Percentiles rank a stretch among this genome's conserved stretches.
Conservation (phyloP, 2,329 filamentous ascomycete genomes). For the Colletotrichum australisinense region DNA sequence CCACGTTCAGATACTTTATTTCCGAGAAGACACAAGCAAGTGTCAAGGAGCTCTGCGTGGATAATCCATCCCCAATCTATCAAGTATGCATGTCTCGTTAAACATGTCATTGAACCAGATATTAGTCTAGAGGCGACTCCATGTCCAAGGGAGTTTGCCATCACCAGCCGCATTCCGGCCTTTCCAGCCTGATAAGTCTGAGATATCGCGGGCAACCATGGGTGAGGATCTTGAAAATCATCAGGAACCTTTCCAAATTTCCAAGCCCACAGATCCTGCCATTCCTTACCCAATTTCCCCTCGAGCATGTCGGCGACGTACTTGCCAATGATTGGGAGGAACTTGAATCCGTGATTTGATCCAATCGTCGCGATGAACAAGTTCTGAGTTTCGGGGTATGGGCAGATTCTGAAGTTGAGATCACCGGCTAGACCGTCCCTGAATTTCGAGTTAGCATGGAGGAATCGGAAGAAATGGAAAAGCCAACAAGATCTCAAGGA, state of each 20-base stretch:
- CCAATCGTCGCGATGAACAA: constrained; percentile 64
- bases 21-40: neutral
- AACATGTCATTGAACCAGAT: neutral
- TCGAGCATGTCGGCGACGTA: constrained; percentile 60
- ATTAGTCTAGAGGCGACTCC: constrained; percentile 30
- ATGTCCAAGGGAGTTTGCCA: constrained; percentile 39
- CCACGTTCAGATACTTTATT: neutral
- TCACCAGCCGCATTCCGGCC: constrained; percentile 32
- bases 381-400: constrained; percentile 39
- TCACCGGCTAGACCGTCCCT: constrained; percentile 46
- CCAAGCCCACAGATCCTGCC: constrained; percentile 52
- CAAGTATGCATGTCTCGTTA: neutral
- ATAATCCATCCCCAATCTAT: neutral
- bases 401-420: constrained; percentile 41
- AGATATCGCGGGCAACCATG: constrained; percentile 37
- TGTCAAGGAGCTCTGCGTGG: neutral
- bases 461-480: neutral
- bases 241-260: constrained; percentile 37
- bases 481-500: neutral
- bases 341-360: constrained; percentile 65
- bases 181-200: constrained; percentile 38
- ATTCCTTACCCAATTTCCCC: constrained; percentile 52
- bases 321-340: constrained; percentile 63
- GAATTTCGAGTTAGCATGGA: neutral
- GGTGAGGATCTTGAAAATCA: constrained; percentile 38